These are phyloP conservation scores for Trametes sp. DNA, from an alignment of 1,284 basidiomycete genomes.

Conservation along the genomic window DNA sequence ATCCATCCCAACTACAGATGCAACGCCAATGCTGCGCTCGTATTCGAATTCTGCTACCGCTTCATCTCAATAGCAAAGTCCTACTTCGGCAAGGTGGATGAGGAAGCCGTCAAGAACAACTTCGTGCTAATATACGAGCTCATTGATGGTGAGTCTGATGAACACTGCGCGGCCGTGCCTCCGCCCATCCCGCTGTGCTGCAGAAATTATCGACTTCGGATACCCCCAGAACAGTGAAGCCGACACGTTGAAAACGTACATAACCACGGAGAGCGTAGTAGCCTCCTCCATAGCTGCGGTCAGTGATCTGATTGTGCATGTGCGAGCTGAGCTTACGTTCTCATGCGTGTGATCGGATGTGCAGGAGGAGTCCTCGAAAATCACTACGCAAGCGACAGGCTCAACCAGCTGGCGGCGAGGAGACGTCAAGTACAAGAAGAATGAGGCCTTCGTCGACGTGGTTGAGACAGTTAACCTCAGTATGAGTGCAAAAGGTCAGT, in stretches of 20 bases:
- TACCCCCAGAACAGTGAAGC: conserved; percentile 99
- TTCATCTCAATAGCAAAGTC: conserved; percentile 93
- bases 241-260: conserved; percentile 97
- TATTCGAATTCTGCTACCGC: conserved; percentile 97
- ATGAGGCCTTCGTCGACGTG: conserved; percentile 98
- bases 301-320: conserved; percentile 41
- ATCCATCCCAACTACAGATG: conserved; percentile 57
- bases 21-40: conserved; percentile 96
- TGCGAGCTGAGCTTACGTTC: neutral
- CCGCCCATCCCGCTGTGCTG: neutral
- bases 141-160: conserved; percentile 79
- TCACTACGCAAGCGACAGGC: conserved; percentile 95
- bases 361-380: conserved; percentile 96
- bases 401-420: conserved; percentile 93
- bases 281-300: conserved; percentile 84
- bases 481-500: conserved; percentile 93
- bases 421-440: conserved; percentile 98
- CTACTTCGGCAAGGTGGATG: conserved; percentile 98
- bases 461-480: conserved; percentile 96
- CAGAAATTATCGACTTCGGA: conserved; percentile 98
- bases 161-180: neutral
- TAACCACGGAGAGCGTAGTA: conserved; percentile 96
- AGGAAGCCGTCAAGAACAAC: conserved; percentile 98
- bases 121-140: conserved; percentile 97
- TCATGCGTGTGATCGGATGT: conserved; percentile 18